Percentiles rank a stretch among this genome's conserved stretches.
These are phyloP conservation scores for Lentinus brumalis DNA, from an alignment of 768 basidiomycete genomes.

Conservation along the genomic window DNA sequence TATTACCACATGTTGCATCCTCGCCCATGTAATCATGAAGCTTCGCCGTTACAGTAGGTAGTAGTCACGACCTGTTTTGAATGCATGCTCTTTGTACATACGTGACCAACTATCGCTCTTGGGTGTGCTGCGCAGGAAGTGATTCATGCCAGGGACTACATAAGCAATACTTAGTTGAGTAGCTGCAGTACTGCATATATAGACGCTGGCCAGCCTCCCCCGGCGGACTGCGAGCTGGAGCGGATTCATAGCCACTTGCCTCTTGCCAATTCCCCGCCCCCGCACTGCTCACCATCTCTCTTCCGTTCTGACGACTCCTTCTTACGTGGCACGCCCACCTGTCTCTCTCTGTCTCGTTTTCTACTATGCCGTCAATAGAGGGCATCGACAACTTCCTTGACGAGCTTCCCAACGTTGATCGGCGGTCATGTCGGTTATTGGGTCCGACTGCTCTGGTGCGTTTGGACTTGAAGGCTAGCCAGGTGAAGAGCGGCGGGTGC, in stretches of 20 bases:
- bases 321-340: neutral
- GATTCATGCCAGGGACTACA: neutral
- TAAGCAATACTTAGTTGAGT: too few species aligned
- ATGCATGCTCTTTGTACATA: constrained; percentile 17
- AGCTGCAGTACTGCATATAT: neutral
- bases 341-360: neutral
- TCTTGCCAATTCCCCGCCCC: constrained; percentile 4
- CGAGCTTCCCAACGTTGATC: constrained; percentile 42
- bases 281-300: neutral
- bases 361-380: constrained; percentile 12
- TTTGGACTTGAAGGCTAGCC: neutral
- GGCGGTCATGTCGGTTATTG: constrained; percentile 44
- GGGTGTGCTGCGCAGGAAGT: neutral
- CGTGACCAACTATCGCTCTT: neutral
- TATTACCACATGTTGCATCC: constrained; percentile 22
- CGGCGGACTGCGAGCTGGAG: constrained; percentile 1
- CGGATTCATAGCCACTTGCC: constrained; percentile 13
- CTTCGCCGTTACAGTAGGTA: constrained; percentile 17
- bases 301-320: neutral
- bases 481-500: constrained; percentile 1
- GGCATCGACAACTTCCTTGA: constrained; percentile 26
- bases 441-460: constrained; percentile 51
- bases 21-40: constrained; percentile 23
- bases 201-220: constrained; percentile 4
- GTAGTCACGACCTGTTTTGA: constrained; percentile 17